Evolutionary conservation across 2,329 filamentous ascomycete species (phyloP).

Genomic region (Stenocarpella maydis): DNA sequence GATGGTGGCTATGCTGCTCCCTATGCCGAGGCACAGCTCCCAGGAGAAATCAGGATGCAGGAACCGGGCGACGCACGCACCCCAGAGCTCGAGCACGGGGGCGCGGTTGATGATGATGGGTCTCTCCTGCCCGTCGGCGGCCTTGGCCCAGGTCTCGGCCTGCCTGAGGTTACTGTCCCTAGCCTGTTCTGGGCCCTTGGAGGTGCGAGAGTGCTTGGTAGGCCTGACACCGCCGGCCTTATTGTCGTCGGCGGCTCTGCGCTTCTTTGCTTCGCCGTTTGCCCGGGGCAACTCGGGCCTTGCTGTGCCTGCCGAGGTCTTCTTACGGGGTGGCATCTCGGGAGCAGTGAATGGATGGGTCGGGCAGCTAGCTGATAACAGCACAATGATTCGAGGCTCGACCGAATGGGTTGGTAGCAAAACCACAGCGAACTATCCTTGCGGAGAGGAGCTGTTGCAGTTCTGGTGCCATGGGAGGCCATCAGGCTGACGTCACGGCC

Average conservation of each 20-base stretch:
- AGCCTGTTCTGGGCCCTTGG: neutral
- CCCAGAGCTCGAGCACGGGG: constrained; percentile 38
- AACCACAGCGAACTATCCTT: too few species aligned
- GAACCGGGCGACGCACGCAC: constrained; percentile 44
- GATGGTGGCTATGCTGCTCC: constrained; percentile 34
- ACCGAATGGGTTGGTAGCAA: neutral
- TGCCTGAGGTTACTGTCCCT: neutral
- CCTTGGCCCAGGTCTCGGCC: neutral
- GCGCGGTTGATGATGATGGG: constrained; percentile 37
- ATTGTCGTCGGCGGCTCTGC: neutral
- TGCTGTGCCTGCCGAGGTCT: neutral
- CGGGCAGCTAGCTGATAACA: neutral
- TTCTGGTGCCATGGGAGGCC: neutral
- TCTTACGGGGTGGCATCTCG: neutral
- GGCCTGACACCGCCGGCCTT: neutral
- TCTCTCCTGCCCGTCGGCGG: neutral
- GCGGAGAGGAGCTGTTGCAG: neutral
- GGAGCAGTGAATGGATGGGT: neutral
- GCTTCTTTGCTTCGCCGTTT: neutral
- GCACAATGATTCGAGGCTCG: too few species aligned
- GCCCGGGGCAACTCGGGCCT: neutral
- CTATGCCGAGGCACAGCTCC: constrained; percentile 33
- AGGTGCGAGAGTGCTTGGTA: neutral
- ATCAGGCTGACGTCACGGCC: neutral
- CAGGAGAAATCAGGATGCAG: constrained; percentile 29